These are phyloP conservation scores for Colletotrichum truncatum DNA, from an alignment of 2,329 filamentous ascomycete genomes.

Conservation along the genomic window DNA sequence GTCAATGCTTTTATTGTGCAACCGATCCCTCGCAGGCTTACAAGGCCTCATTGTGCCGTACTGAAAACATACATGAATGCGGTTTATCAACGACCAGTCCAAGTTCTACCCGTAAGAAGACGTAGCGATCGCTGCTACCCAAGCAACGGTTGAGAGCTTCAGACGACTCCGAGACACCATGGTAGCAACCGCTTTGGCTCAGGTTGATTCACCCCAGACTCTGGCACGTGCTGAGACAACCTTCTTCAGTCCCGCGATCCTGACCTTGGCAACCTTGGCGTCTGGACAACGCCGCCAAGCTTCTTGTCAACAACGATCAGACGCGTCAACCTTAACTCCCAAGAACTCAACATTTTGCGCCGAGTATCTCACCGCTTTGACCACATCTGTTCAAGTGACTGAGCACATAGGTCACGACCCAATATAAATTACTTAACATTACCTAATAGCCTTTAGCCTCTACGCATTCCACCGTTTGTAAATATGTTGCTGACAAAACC, in stretches of 20 bases:
- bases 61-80: too few species aligned
- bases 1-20: background rate
- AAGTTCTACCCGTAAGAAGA: background rate
- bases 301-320: conserved; percentile 29
- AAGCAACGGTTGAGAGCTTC: background rate
- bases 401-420: background rate
- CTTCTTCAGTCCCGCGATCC: conserved; percentile 28
- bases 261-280: conserved; percentile 25
- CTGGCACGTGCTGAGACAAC: conserved; percentile 29
- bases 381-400: conserved; percentile 10
- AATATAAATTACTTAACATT: conserved; percentile 25
- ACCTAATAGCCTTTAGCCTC: conserved; percentile 6
- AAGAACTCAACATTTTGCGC: conserved; percentile 21
- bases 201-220: conserved; percentile 26
- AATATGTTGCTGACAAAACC: background rate
- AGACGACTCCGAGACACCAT: conserved; percentile 12
- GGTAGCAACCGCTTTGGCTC: background rate
- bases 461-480: background rate
- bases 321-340: conserved; percentile 27
- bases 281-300: conserved; percentile 22
- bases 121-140: background rate
- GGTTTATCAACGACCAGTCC: background rate
- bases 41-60: too few species aligned
- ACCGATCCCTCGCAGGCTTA: background rate
- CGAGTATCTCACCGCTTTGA: conserved; percentile 20